Evolutionary conservation across 2,329 filamentous ascomycete species (phyloP).

Genomic region (Paradendryphiella salina): DNA sequence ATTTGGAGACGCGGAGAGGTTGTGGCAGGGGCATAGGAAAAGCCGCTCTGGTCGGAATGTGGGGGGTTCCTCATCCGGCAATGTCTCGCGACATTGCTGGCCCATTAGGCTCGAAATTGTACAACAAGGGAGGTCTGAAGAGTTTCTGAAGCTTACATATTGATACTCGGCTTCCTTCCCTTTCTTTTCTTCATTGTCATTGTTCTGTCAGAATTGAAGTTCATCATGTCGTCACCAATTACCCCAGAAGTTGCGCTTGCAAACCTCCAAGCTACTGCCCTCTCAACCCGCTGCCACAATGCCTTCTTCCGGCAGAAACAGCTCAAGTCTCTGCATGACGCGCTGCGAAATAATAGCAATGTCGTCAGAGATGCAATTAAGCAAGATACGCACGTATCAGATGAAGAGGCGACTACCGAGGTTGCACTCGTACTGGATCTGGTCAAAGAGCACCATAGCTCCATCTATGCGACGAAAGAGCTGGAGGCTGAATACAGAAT

Average conservation of each 20-base stretch:
- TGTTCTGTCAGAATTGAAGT: background rate
- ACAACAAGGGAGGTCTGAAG: background rate
- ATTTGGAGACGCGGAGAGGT: slow-evolving; percentile 10
- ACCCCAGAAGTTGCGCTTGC: slow-evolving; percentile 31
- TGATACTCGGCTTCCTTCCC: background rate
- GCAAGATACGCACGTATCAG: slow-evolving; percentile 45
- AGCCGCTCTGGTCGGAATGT: slow-evolving; percentile 23
- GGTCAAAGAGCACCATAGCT: slow-evolving; percentile 48
- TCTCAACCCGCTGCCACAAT: slow-evolving; percentile 53
- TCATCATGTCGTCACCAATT: slow-evolving; percentile 18
- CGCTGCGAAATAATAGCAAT: slow-evolving; percentile 42
- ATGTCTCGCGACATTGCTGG: background rate
- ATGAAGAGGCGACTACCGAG: slow-evolving; percentile 50
- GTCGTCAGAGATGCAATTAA: slow-evolving; percentile 49
- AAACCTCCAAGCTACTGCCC: slow-evolving; percentile 48
- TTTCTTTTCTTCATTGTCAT: background rate
- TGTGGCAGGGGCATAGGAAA: background rate
- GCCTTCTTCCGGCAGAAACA: slow-evolving; percentile 54
- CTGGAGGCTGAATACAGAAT: slow-evolving; percentile 51
- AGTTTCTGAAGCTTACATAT: slow-evolving; percentile 7
- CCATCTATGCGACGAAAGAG: slow-evolving; percentile 47
- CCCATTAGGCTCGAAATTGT: background rate
- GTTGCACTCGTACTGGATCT: slow-evolving; percentile 48
- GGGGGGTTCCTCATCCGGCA: slow-evolving; percentile 7
- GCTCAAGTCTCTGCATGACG: slow-evolving; percentile 50